Evolutionary conservation across 2,329 filamentous ascomycete genomes (phyloP), one percentile per base, ranked within the genome.

Genomic region (Sclerotinia trifoliorum): DNA sequence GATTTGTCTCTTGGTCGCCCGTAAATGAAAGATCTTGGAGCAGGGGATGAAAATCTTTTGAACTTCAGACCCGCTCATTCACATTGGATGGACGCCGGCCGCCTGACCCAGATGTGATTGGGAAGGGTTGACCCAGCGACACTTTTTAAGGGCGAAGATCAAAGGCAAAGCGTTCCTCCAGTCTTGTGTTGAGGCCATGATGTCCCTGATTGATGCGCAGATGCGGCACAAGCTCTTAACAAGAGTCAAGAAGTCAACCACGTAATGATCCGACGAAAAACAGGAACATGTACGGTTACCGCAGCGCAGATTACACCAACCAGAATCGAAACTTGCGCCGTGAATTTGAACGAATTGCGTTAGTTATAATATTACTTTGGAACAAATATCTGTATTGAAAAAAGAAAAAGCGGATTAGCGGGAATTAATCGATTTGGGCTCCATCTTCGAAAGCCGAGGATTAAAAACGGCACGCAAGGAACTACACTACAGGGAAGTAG

Each of bases 241-340:
- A 42, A 42, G 11, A 29, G 29, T 29, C 29, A 29, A 29, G 5
- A 29, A 46, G 56, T 39, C 56, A 60, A 29, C 56, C 24, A 42
- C 39, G 15, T 44, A 29, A 58, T 19, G 5, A 58, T 44, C 56
- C 11, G 56, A 58, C n/a, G n/a, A 58, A 44, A 39, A 44, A 13
- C 19, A 55, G 52, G 52, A 32, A 26, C 52, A 55, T 44, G 8
- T n/a, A n/a, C n/a, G n/a, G n/a, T n/a, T n/a, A n/a, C n/a, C n/a
- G n/a, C n/a, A n/a, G n/a, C n/a, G n/a, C n/a, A n/a, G n/a, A n/a
- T 42, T 24, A 44, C 11, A 44, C 39, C 56, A 60, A 60, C 56
- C 39, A 44, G 10, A 44, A 44, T 24, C 5, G 26, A 44, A 44
- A 60, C 42, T 46, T 7, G 8, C 5, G 39, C 42, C 57, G 57